Evolutionary conservation across 768 basidiomycete species (phyloP).

Genomic region (Trametes gibbosa): DNA sequence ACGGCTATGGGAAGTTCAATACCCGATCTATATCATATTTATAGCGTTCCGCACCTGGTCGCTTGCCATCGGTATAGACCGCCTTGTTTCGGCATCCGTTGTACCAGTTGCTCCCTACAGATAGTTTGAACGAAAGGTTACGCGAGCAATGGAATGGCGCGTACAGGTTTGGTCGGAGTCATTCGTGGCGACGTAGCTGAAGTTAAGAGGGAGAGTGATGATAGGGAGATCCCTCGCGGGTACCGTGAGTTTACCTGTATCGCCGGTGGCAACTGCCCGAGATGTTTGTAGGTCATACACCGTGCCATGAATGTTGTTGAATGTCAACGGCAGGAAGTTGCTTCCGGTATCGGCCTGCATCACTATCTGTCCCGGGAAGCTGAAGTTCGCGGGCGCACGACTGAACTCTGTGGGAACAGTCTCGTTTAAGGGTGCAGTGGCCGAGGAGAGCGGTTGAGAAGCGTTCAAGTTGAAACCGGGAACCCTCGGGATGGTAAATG

Average conservation of each 20-base stretch:
- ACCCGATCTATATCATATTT: not conserved
- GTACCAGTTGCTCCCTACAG: conserved; percentile 70
- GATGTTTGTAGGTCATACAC: conserved; percentile 69
- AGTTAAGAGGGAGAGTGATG: conserved; percentile 74
- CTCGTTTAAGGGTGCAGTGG: conserved; percentile 54
- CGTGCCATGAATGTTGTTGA: conserved; percentile 62
- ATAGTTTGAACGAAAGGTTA: conserved; percentile 9
- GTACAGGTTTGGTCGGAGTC: conserved; percentile 80
- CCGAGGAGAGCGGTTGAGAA: conserved; percentile 53
- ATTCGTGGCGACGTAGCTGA: conserved; percentile 79
- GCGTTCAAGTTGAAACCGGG: conserved; percentile 67
- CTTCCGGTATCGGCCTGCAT: conserved; percentile 72
- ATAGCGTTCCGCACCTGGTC: conserved; percentile 48
- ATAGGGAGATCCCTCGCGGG: conserved; percentile 65
- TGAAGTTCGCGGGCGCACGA: conserved; percentile 83
- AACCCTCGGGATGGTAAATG: conserved; percentile 80
- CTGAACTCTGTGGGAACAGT: conserved; percentile 64
- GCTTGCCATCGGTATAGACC: conserved; percentile 46
- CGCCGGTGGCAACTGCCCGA: conserved; percentile 65
- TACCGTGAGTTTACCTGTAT: conserved; percentile 54
- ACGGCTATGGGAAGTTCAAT: conserved; percentile 35
- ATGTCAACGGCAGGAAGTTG: conserved; percentile 77
- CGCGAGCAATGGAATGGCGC: conserved; percentile 18
- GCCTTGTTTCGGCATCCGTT: conserved; percentile 67
- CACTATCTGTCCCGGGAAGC: conserved; percentile 75